Evolutionary conservation across 2,329 filamentous ascomycete genomes (phyloP).

Genomic region (Clonostachys chloroleuca): DNA sequence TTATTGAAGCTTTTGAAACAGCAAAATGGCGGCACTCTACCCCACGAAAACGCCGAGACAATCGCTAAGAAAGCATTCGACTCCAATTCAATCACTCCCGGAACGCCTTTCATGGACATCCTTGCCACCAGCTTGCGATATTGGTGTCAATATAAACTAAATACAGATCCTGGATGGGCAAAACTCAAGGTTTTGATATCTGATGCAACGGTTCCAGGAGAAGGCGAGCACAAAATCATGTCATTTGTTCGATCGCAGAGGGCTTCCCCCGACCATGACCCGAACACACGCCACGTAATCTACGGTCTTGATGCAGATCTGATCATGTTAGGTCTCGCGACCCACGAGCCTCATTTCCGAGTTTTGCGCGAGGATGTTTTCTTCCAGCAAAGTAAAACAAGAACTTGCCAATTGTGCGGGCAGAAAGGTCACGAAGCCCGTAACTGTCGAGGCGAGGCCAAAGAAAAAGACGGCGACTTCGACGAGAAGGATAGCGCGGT

Average conservation of each 20-base stretch:
- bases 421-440: conserved; percentile 88
- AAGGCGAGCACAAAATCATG: conserved; percentile 99
- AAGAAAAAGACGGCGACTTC: conserved; percentile 73
- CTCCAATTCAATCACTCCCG: conserved; percentile 81
- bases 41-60: conserved; percentile 56
- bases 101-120: conserved; percentile 98
- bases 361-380: conserved; percentile 97
- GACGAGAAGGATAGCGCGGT: conserved; percentile 73
- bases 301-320: conserved; percentile 97
- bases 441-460: conserved; percentile 75
- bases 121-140: conserved; percentile 86
- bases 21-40: conserved; percentile 63
- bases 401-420: conserved; percentile 82
- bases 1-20: conserved; percentile 79
- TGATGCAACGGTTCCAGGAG: conserved; percentile 93
- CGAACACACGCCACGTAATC: conserved; percentile 96
- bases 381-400: conserved; percentile 77
- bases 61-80: conserved; percentile 90
- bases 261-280: conserved; percentile 84
- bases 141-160: conserved; percentile 97
- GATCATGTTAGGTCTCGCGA: conserved; percentile 96
- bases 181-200: conserved; percentile 98
- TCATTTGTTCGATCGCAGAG: conserved; percentile 93
- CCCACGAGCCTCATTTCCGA: conserved; percentile 95
- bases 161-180: conserved; percentile 93